Evolutionary conservation across 2,329 filamentous ascomycete species (phyloP), one percentile per base, ranked within the genome.

Genomic region (Penicillium sp.): DNA sequence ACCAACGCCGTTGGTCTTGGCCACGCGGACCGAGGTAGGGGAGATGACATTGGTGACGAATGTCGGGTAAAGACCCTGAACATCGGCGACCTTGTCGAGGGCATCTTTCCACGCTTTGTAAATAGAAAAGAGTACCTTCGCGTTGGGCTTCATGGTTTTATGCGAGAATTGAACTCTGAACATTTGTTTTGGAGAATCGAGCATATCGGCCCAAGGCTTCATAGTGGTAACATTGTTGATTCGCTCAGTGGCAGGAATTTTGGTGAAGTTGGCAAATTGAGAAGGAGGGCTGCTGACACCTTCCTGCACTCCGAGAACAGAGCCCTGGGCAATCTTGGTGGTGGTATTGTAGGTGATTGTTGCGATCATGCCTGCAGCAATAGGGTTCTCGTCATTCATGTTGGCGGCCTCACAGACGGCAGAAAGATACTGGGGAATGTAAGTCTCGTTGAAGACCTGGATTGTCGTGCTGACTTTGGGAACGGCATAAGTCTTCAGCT

Each of bases 91-190:
- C 4, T 70, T 50, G 0, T 70, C 62, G 0, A 77, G 60, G 0
- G 72, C 67, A 0, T 51, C 56, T 44, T 67, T 72, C 74, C 74
- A 78, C 0, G 60, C 48, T 3, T 69, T 8, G 50, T 71, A 75
- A 1, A 77, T 72, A 1, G 59, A 54, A 41, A 58, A 54, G 0
- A 77, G 56, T 6, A 64, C 63, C 1, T 66, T 56, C 0, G 67
- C 57, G 55, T 76, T 67, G 0, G 75, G 69, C n/a, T 65, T 65
- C 50, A 77, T 73, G 0, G 72, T 70, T 4, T 73, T 66, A 45
- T 72, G 69, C 1, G 62, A 68, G 41, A 77, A 77, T 57, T 69
- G 65, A 8, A 73, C 64, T 6, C 69, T 73, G n/a, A 74, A 71
- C 67, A 73, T 68, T 42, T 74, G 70, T 45, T 70, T 69, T 0